Evolutionary conservation across 164 flowering plant genomes (phyloP).

Genomic region (Umbilicus rupestris): DNA sequence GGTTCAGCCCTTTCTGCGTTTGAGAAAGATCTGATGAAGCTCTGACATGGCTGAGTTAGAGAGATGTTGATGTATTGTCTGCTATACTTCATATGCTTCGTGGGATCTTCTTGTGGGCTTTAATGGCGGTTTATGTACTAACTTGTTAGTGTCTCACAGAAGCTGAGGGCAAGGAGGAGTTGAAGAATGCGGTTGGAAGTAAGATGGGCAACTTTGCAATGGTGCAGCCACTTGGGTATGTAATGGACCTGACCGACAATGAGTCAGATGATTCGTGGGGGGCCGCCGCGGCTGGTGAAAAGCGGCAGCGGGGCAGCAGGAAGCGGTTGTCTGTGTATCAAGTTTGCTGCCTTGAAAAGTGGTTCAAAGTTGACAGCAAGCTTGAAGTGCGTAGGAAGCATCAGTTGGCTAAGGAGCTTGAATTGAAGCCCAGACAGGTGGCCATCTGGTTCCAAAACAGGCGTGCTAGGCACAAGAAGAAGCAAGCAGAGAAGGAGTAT

Average conservation of each 20-base stretch:
- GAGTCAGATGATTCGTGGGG: background rate
- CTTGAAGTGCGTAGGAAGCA: background rate
- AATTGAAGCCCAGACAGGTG: background rate
- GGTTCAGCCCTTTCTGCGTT: too few relatives aligned
- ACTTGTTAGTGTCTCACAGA: background rate
- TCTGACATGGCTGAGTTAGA: too few relatives aligned
- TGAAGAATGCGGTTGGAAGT: background rate
- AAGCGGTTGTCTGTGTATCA: background rate
- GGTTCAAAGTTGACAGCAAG: background rate
- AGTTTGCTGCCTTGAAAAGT: background rate
- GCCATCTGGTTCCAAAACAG: conserved; percentile 6
- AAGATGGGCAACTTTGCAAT: background rate
- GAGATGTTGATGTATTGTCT: too few relatives aligned
- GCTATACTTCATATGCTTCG: too few relatives aligned
- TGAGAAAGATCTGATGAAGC: too few relatives aligned
- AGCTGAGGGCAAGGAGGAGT: background rate
- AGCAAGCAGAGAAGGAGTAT: background rate
- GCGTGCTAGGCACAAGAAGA: conserved; percentile 5
- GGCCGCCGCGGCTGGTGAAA: background rate
- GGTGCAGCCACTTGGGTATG: background rate
- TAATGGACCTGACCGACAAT: background rate
- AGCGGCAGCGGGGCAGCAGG: background rate
- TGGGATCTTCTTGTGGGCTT: too few relatives aligned
- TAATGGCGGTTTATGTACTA: too few relatives aligned
- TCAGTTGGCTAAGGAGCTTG: conserved; percentile 5